phyloP scores from a whole-genome alignment of 371 early-diverging fungal species.

The Cokeromyces recurvatus region DNA sequence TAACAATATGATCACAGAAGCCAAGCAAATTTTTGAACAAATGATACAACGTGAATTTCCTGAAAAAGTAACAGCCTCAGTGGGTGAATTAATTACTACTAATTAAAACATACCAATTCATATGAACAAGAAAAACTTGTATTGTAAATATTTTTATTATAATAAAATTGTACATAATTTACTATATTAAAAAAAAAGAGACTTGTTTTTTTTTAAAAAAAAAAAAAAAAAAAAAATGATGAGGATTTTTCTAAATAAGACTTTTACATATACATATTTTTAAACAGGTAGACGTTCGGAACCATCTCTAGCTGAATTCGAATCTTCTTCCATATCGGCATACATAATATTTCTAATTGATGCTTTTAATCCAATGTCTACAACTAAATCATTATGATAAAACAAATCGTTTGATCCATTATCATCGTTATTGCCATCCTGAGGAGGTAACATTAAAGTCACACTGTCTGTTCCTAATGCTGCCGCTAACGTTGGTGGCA shows the following conservation, averaged over 20 bases:
- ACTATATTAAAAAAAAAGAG: not conserved
- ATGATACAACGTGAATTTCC: conserved; percentile 49
- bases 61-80: conserved; percentile 40
- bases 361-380: conserved; percentile 29
- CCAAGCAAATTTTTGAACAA: conserved; percentile 35
- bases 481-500: conserved; percentile 22
- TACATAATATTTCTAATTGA: conserved; percentile 28
- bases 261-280: too few species aligned
- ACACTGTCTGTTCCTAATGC: conserved; percentile 29
- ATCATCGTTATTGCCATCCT: conserved; percentile 5
- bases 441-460: conserved; percentile 28
- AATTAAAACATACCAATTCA: too few species aligned
- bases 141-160: conserved; percentile 7
- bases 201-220: not conserved
- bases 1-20: conserved; percentile 36
- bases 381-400: conserved; percentile 32
- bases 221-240: too few species aligned
- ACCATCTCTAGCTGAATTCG: conserved; percentile 24
- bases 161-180: not conserved
- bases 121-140: not conserved
- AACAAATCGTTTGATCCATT: conserved; percentile 16
- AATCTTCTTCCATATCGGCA: conserved; percentile 20
- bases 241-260: too few species aligned
- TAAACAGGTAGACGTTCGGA: conserved; percentile 34
- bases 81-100: conserved; percentile 29